phyloP scores from a whole-genome alignment of 2,329 filamentous ascomycete species.

The Epichloe elymi region DNA sequence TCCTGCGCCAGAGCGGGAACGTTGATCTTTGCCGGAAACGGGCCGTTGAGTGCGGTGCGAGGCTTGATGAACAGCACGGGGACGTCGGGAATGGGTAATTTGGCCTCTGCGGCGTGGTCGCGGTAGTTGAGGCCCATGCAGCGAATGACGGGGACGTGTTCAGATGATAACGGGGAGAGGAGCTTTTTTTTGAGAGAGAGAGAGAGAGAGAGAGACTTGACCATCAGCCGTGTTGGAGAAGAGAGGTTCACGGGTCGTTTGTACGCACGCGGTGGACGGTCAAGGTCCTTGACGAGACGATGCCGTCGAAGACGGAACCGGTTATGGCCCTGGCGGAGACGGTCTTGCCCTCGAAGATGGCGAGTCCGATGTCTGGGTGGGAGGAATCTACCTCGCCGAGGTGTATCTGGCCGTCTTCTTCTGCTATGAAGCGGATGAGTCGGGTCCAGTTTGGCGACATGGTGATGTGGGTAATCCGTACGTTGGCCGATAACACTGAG shows the following conservation, averaged over 20 bases:
- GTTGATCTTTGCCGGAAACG: constrained; percentile 16
- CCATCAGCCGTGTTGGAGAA: too few species aligned
- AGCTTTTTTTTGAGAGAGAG: constrained; percentile 7
- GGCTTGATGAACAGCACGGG: constrained; percentile 28
- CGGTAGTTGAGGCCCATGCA: constrained; percentile 33
- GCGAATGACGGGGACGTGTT: constrained; percentile 27
- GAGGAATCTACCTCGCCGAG: constrained; percentile 23
- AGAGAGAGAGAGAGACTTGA: too few species aligned
- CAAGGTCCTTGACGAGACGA: not conserved
- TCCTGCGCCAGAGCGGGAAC: constrained; percentile 14
- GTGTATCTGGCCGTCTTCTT: constrained; percentile 26
- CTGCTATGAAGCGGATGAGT: constrained; percentile 27
- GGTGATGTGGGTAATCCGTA: not conserved
- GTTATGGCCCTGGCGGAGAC: not conserved
- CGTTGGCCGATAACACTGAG: too few species aligned
- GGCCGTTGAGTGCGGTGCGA: constrained; percentile 20
- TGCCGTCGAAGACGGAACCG: constrained; percentile 1
- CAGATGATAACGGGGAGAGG: constrained; percentile 20
- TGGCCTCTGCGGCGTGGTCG: constrained; percentile 25
- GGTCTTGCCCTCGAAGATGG: not conserved
- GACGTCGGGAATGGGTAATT: constrained; percentile 21
- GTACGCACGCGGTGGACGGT: not conserved
- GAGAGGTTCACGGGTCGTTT: too few species aligned
- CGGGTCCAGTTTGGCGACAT: constrained; percentile 21
- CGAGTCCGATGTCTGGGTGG: constrained; percentile 13